Percentiles rank a stretch among this genome's conserved stretches.
Evolutionary conservation across 345 rosid genomes (phyloP).

Genomic region (Pugionium dolabratum): DNA sequence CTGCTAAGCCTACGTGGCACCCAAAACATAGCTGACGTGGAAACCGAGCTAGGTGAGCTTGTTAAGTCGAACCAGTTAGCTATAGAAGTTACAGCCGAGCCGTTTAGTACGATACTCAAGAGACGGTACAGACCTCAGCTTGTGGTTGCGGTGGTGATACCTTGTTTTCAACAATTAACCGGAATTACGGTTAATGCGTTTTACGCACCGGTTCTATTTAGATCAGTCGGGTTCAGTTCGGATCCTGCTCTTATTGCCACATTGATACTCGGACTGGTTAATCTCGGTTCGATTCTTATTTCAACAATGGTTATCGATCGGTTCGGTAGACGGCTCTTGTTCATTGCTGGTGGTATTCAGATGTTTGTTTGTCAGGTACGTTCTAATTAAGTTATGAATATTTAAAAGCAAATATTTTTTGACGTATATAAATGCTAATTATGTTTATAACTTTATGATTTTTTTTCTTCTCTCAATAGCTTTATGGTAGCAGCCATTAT

Average conservation of each 20-base stretch:
- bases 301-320: constrained; percentile 69
- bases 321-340: constrained; percentile 69
- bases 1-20: constrained; percentile 56
- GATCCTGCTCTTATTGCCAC: constrained; percentile 66
- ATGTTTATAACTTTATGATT: too few relatives aligned
- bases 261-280: constrained; percentile 67
- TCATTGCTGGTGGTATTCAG: constrained; percentile 61
- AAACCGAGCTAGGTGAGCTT: constrained; percentile 57
- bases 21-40: constrained; percentile 47
- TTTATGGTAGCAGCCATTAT: too few relatives aligned
- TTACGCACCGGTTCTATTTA: constrained; percentile 76
- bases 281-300: constrained; percentile 58
- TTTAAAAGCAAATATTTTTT: background rate
- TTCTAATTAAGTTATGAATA: background rate
- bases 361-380: constrained; percentile 74
- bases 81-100: constrained; percentile 48
- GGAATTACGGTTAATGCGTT: constrained; percentile 80
- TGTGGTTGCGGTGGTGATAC: constrained; percentile 67
- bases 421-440: too few relatives aligned
- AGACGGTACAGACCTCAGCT: constrained; percentile 74
- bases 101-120: constrained; percentile 58
- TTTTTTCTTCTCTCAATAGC: too few relatives aligned
- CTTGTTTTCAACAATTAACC: constrained; percentile 75
- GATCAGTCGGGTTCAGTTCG: constrained; percentile 73
- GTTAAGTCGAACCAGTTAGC: constrained; percentile 52